Base-by-base conservation (phyloP, 306 rosid species). In the Gleditsia sinensis region DNA sequence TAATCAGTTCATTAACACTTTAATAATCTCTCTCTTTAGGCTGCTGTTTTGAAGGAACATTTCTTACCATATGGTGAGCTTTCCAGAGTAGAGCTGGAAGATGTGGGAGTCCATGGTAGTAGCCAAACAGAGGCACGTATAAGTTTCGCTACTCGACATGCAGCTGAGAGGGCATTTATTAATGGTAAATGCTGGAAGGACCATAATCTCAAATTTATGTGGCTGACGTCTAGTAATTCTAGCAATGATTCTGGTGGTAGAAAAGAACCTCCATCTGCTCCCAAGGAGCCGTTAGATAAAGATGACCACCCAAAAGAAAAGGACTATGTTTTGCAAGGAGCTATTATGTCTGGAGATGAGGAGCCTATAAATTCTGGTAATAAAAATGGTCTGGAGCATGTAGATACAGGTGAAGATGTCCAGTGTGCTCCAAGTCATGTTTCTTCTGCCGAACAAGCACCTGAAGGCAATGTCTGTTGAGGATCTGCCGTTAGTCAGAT, bases 171-270 rank as follows among this genome's bases (percentile, higher is more conserved):
- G 64, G 97, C 97, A 20, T 92, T 85, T 82, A 56, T 28, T 33
- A 80, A 82, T 54, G 94, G 90, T 46, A 92, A 86, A 86, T 82
- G 82, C 87, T 92, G 96, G 97, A 80, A 90, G 68, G 96, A 89
- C 27, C 83, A 84, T 19, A 76, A 82, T 70, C 79, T 92, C 69
- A 88, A 83, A 65, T 92, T 92, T 70, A 42, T 37, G 72, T 92
- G 97, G 97, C 32, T 90, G 76, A 63, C 86, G 36, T 71, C 86
- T 33, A 65, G 82, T 60, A 78, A 24, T 69, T 68, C 87, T 71
- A 71, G 86, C 79, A 80, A 66, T 67, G 83, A 82, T 24, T 71
- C 63, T 2, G 74, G 73, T 58, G 74, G 87, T 27, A 80, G 81
- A 62, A 93, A 85, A 73, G 83, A 68, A 20, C 82, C 88, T 51